Percentiles rank a stretch among this genome's conserved stretches.
phyloP scores from a whole-genome alignment of 495 filamentous ascomycete species.

The Elasticomyces elasticus region DNA sequence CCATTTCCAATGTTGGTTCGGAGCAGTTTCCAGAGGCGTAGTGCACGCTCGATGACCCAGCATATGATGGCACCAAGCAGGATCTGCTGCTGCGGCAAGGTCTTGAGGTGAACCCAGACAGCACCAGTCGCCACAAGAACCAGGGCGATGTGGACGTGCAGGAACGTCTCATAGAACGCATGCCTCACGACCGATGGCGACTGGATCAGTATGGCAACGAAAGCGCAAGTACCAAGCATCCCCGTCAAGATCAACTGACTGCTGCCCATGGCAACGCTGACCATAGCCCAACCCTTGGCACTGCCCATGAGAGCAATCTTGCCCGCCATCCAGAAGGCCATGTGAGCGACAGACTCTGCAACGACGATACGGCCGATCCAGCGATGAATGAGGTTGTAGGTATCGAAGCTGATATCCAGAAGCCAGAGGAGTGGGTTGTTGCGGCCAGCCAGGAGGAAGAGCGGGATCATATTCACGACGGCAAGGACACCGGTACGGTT shows the following conservation, averaged over 20 bases:
- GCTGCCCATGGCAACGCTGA: conserved; percentile 39
- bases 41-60: conserved; percentile 67
- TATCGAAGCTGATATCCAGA: conserved; percentile 86
- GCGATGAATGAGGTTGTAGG: conserved; percentile 87
- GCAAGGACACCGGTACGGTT: conserved; percentile 69
- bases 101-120: conserved; percentile 61
- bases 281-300: conserved; percentile 47
- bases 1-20: conserved; percentile 59
- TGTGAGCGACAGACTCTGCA: conserved; percentile 66
- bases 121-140: conserved; percentile 51
- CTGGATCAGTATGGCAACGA: conserved; percentile 47
- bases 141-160: conserved; percentile 68
- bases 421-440: conserved; percentile 63
- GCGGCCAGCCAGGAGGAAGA: conserved; percentile 55
- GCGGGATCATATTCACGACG: conserved; percentile 68
- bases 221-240: conserved; percentile 26
- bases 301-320: conserved; percentile 30
- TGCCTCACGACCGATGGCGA: conserved; percentile 72
- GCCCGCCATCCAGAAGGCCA: conserved; percentile 56
- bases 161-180: conserved; percentile 92
- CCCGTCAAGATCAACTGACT: conserved; percentile 27
- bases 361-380: conserved; percentile 89
- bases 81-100: conserved; percentile 55
- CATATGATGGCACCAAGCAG: conserved; percentile 57
- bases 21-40: conserved; percentile 57